phyloP scores from a whole-genome alignment of 2,329 filamentous ascomycete species.

The Aspergillus sp. region DNA sequence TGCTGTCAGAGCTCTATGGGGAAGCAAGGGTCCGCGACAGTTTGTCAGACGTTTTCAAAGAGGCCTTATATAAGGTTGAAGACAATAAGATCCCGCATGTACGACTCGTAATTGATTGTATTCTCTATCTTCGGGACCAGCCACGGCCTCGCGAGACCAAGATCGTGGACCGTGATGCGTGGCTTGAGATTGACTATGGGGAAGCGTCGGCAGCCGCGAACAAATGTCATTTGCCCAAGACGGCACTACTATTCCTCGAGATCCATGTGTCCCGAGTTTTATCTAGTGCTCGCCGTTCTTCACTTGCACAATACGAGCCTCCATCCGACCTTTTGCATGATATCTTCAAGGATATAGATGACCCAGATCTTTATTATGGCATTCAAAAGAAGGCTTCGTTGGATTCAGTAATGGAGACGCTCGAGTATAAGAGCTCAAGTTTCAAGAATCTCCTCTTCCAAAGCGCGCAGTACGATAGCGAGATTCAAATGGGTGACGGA shows the following conservation, averaged over 20 bases:
- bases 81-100: slow-evolving; percentile 53
- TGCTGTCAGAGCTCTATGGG: slow-evolving; percentile 61
- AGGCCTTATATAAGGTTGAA: slow-evolving; percentile 51
- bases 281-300: slow-evolving; percentile 61
- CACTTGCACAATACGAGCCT: slow-evolving; percentile 46
- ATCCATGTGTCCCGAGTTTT: slow-evolving; percentile 54
- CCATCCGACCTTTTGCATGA: slow-evolving; percentile 65
- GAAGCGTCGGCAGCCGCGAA: slow-evolving; percentile 65
- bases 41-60: slow-evolving; percentile 59
- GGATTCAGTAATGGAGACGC: slow-evolving; percentile 66
- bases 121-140: slow-evolving; percentile 86
- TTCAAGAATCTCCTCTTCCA: slow-evolving; percentile 83
- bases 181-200: slow-evolving; percentile 77
- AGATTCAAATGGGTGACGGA: slow-evolving; percentile 56
- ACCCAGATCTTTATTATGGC: slow-evolving; percentile 94
- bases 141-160: slow-evolving; percentile 67
- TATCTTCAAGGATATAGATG: slow-evolving; percentile 88
- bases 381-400: slow-evolving; percentile 72
- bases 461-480: slow-evolving; percentile 82
- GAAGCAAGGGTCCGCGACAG: slow-evolving; percentile 53
- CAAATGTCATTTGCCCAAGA: slow-evolving; percentile 77
- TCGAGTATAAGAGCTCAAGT: slow-evolving; percentile 86
- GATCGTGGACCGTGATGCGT: slow-evolving; percentile 68
- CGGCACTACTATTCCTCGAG: slow-evolving; percentile 77
- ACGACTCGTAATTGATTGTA: slow-evolving; percentile 65